A percentile compares a stretch with the other conserved stretches of the same genome.
Evolutionary conservation across 2,329 filamentous ascomycete genomes (phyloP).

Genomic region (Parastagonospora avenae): DNA sequence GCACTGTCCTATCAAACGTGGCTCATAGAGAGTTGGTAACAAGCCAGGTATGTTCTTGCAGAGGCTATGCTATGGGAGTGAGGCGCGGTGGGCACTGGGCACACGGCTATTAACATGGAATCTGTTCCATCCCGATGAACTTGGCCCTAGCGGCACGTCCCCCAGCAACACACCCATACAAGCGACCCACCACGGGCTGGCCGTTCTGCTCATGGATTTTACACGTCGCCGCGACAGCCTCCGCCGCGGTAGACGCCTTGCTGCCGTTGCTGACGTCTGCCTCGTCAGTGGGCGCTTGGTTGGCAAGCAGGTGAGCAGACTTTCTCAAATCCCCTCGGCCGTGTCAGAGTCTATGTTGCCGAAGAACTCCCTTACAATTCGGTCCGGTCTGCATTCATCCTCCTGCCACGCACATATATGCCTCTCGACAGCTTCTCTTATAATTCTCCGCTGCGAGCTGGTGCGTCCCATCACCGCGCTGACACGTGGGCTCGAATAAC

Average conservation of each 20-base stretch:
- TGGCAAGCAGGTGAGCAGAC: background rate
- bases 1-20: background rate
- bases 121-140: conserved; percentile 1
- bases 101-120: conserved; percentile 7
- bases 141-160: conserved; percentile 2
- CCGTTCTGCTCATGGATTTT: background rate
- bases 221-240: conserved; percentile 4
- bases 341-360: background rate
- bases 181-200: background rate
- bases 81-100: background rate
- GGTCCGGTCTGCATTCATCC: background rate
- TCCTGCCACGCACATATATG: background rate
- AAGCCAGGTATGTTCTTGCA: background rate
- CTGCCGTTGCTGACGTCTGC: background rate
- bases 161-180: conserved; percentile 2
- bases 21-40: background rate
- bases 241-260: conserved; percentile 1
- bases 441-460: background rate
- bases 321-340: background rate
- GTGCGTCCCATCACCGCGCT: background rate
- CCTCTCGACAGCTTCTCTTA: background rate
- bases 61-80: background rate
- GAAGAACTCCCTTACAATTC: background rate
- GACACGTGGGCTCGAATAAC: background rate
- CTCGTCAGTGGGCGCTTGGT: background rate